A percentile compares a stretch with the other conserved stretches of the same genome.
Conservation (phyloP, 192 early-diverging fungal genomes). For the Linnemannia schmuckeri region DNA sequence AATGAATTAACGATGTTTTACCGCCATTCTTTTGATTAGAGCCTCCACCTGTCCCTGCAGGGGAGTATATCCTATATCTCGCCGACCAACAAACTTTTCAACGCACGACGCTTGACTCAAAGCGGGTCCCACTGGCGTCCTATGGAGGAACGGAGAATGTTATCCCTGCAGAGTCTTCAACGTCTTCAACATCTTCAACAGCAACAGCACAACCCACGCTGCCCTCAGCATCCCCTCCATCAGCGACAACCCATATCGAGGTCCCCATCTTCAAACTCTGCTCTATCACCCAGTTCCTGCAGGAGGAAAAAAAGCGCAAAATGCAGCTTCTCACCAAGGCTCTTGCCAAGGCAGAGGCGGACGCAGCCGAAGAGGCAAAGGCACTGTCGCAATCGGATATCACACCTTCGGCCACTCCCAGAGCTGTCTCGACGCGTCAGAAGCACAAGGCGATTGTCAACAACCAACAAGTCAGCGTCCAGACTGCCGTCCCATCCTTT, state of each 20-base stretch:
- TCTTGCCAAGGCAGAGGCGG: slow-evolving; percentile 46
- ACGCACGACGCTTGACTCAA: slow-evolving; percentile 17
- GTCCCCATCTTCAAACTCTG: slow-evolving; percentile 51
- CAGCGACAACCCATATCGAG: slow-evolving; percentile 40
- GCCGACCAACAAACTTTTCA: slow-evolving; percentile 6
- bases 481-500: slow-evolving; percentile 32
- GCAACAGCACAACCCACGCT: not conserved
- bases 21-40: slow-evolving; percentile 10
- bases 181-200: not conserved
- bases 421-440: slow-evolving; percentile 42
- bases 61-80: slow-evolving; percentile 46
- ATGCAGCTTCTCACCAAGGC: slow-evolving; percentile 44
- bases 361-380: slow-evolving; percentile 20
- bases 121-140: slow-evolving; percentile 21
- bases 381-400: slow-evolving; percentile 7
- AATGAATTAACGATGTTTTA: not conserved
- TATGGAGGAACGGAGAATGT: slow-evolving; percentile 15
- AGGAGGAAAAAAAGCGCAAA: slow-evolving; percentile 51
- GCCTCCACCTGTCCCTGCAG: slow-evolving; percentile 33
- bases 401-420: slow-evolving; percentile 1
- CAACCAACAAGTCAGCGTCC: slow-evolving; percentile 41
- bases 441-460: slow-evolving; percentile 46
- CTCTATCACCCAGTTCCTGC: slow-evolving; percentile 38
- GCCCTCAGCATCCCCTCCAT: slow-evolving; percentile 7
- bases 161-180: not conserved